Percentiles rank a stretch among this genome's conserved stretches.
Conservation (phyloP, 1,284 basidiomycete genomes). For the Ceratobasidium sp. region DNA sequence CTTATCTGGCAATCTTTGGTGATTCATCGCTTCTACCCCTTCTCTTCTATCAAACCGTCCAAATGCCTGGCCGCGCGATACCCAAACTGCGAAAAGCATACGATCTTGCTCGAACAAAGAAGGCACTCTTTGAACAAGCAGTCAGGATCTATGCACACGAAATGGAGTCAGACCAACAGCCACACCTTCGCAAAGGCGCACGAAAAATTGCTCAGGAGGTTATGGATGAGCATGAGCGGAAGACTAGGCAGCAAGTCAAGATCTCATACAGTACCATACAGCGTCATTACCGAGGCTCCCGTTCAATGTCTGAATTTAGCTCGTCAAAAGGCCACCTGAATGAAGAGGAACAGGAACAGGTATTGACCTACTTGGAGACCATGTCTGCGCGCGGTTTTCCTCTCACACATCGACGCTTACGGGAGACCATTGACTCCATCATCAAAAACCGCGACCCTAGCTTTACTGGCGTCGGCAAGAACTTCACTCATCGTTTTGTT, state of each 20-base stretch:
- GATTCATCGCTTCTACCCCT: no score
- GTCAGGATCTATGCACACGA: no score
- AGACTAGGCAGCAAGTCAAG: background rate
- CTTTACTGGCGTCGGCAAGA: constrained; percentile 31
- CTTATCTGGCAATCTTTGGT: no score
- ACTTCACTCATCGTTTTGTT: constrained; percentile 44
- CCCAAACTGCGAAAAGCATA: no score
- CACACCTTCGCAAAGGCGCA: no score
- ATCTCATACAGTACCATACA: background rate
- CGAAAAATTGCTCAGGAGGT: background rate
- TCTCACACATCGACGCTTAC: background rate
- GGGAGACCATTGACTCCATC: constrained; percentile 9
- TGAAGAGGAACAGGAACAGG: background rate
- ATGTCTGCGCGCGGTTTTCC: constrained; percentile 27
- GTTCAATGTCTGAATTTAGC: background rate
- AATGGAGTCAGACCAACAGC: no score
- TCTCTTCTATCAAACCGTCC: no score
- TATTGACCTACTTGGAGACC: background rate
- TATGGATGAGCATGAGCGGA: background rate
- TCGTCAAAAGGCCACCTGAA: background rate
- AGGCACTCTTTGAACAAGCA: no score
- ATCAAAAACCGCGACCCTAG: background rate
- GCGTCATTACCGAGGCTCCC: background rate
- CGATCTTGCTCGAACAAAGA: no score
- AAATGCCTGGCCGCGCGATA: no score